Percentiles rank a stretch among this genome's conserved stretches.
These are phyloP conservation scores for Fusarium tricinctum DNA, from an alignment of 2,329 filamentous ascomycete genomes.

Conservation along the genomic window DNA sequence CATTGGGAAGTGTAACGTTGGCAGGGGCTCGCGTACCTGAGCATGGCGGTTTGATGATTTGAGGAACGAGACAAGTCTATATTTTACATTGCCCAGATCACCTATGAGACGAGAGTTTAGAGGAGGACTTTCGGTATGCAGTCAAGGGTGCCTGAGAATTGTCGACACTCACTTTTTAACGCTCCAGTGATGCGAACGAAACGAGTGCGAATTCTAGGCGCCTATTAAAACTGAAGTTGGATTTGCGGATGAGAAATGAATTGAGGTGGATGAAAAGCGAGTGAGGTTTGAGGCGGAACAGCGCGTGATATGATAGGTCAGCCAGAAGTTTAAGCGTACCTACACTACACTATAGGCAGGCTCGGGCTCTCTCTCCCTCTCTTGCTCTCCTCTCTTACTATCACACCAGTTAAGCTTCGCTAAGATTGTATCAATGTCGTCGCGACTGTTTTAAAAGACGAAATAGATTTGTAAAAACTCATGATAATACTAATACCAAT, in stretches of 20 bases:
- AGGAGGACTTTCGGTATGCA: background rate
- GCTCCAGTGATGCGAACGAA: too few species aligned
- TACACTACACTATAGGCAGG: background rate
- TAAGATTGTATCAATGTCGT: background rate
- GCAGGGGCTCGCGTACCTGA: conserved; percentile 34
- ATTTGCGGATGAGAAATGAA: background rate
- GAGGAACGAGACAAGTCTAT: conserved; percentile 10
- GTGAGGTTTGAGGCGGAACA: conserved; percentile 17
- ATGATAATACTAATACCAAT: background rate
- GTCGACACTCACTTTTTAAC: background rate
- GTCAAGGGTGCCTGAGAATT: background rate
- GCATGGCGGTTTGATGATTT: conserved; percentile 31
- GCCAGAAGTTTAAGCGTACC: conserved; percentile 6
- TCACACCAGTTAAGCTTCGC: background rate
- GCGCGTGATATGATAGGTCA: conserved; percentile 14
- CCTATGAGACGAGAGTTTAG: conserved; percentile 4
- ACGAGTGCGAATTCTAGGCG: too few species aligned
- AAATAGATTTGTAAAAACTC: background rate
- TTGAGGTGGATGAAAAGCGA: conserved; percentile 15
- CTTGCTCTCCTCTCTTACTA: background rate
- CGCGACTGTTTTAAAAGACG: background rate
- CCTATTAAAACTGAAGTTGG: background rate
- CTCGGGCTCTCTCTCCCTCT: background rate
- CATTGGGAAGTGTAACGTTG: background rate
- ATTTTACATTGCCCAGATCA: conserved; percentile 10